A percentile compares a stretch with the other conserved stretches of the same genome.
These are phyloP conservation scores for Periconia macrospinosa DNA, from an alignment of 2,329 filamentous ascomycete genomes.

Conservation along the genomic window DNA sequence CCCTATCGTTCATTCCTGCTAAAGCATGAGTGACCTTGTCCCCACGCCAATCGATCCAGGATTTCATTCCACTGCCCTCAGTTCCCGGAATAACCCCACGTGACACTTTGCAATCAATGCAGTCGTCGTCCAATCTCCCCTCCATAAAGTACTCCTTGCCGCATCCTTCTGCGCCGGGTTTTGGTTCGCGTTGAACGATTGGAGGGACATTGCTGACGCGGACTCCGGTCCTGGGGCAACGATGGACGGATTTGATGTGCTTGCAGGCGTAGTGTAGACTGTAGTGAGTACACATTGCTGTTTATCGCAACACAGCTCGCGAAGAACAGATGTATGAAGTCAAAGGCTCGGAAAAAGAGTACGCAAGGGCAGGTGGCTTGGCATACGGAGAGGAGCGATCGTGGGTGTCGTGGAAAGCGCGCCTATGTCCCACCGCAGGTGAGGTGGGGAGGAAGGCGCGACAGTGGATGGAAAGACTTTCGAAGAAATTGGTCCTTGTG, in stretches of 20 bases:
- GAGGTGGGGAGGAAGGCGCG: no score
- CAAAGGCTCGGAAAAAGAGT: neutral
- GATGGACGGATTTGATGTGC: conserved; percentile 5
- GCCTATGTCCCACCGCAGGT: no score
- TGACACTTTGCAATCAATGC: conserved; percentile 7
- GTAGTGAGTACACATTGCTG: conserved; percentile 13
- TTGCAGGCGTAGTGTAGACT: conserved; percentile 11
- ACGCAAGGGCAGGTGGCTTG: neutral
- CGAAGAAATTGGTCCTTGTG: no score
- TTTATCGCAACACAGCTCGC: neutral
- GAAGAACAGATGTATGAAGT: neutral
- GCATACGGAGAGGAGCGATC: neutral
- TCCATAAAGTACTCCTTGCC: neutral
- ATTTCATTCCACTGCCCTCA: neutral
- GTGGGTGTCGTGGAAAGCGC: neutral
- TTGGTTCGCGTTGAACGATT: neutral
- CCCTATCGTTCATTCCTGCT: no score
- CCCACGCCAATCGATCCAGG: no score
- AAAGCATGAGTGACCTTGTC: no score
- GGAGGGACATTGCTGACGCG: neutral
- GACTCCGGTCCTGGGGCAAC: conserved; percentile 2
- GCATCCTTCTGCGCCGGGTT: neutral
- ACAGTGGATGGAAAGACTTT: no score
- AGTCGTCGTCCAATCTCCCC: conserved; percentile 1
- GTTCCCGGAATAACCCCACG: conserved; percentile 1